Base-by-base conservation (phyloP, 768 basidiomycete genomes). In the Sporobolomyces phaffii region DNA sequence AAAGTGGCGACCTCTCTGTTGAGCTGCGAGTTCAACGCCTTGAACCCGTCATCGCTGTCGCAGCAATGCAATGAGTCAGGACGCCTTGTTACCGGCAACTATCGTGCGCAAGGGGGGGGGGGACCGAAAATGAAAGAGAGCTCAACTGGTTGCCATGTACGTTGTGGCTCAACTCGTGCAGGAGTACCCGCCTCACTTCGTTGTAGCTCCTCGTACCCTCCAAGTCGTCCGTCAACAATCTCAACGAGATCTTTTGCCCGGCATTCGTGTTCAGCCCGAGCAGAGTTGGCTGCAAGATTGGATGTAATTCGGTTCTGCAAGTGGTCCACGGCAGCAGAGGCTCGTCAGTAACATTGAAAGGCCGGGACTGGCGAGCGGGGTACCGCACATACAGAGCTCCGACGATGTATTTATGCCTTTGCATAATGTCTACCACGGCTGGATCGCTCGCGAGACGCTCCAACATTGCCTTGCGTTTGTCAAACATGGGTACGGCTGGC, bases 261-360 rank as follows among this genome's bases (percentile, higher is more conserved):
- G 62, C 54, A 49, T 74, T 74, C 48, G 72, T 74, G 68, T 74
- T 74, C n/a, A 74, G 59, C 1, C 73, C 73, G 43, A 74, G 65
- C 8, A 74, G 57, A 14, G 70, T 72, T 0, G 73, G 73, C 20
- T 72, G 70, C 29, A 65, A 50, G 10, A 59, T 15, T 9, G 60
- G 65, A 28, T 72, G 64, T 13, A 69, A 50, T 33, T 67, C 67
- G 22, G 64, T 69, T 26, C 63, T 61, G 11, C 33, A 36, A 52
- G 5, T 5, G 17, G 20, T 52, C 20, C 28, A 22, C 15, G 34
- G 7, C 14, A 13, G n/a, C n/a, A n/a, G n/a, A n/a, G n/a, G n/a
- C n/a, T n/a, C n/a, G n/a, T n/a, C n/a, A 63, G 33, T 60, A 28
- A 40, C 18, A 29, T 15, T 28, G 40, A 3, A 17, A 5, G n/a